Evolutionary conservation across 1,284 basidiomycete species (phyloP).

Genomic region (Pseudozyma pruni): DNA sequence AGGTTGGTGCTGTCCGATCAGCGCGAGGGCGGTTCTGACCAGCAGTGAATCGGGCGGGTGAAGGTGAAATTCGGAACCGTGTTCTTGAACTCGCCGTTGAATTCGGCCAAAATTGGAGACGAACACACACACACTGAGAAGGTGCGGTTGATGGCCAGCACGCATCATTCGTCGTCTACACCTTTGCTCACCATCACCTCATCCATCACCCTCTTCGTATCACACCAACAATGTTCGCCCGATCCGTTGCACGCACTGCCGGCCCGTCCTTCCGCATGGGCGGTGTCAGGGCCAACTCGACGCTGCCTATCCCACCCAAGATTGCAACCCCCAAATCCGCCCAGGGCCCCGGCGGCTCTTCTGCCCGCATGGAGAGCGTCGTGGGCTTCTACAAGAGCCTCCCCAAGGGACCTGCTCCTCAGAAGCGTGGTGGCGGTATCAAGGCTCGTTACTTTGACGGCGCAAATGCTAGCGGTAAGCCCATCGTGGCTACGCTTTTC

Average conservation of each 20-base stretch:
- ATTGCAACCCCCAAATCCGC: constrained; percentile 89
- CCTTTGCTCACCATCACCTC: constrained; percentile 2
- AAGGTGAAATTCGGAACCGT: constrained; percentile 22
- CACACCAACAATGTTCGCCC: constrained; percentile 35
- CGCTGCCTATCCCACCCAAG: constrained; percentile 85
- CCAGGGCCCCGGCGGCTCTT: constrained; percentile 80
- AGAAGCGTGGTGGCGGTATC: constrained; percentile 75
- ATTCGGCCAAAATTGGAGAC: not conserved
- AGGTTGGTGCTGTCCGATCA: no score
- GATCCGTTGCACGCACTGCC: constrained; percentile 15
- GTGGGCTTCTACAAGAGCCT: constrained; percentile 94
- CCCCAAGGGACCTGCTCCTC: constrained; percentile 76
- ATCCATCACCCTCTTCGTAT: not conserved
- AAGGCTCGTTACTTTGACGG: constrained; percentile 84
- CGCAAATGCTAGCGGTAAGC: constrained; percentile 82
- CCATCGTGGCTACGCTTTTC: constrained; percentile 78
- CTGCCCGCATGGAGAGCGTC: constrained; percentile 81
- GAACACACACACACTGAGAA: not conserved
- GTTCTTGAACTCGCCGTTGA: not conserved
- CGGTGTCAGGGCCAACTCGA: constrained; percentile 52
- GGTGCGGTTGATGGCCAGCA: not conserved
- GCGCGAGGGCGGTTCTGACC: no score
- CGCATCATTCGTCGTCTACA: not conserved
- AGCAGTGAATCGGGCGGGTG: not conserved
- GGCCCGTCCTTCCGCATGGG: constrained; percentile 9